phyloP scores from a whole-genome alignment of 2,329 filamentous ascomycete species.

The Beauveria varroae region DNA sequence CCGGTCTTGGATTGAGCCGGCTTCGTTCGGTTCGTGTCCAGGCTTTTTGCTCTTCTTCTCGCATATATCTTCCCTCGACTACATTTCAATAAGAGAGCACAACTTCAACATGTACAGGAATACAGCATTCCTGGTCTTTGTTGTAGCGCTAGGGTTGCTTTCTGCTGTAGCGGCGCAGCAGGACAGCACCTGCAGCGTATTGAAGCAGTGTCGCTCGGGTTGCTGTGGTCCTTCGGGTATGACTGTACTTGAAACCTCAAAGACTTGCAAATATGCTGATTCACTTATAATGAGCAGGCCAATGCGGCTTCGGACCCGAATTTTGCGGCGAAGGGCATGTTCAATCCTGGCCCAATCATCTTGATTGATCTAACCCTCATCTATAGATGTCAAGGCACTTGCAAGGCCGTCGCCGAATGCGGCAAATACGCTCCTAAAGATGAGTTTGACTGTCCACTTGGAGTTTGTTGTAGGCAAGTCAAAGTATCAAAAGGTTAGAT shows the following conservation, averaged over 20 bases:
- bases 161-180: neutral
- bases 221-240: neutral
- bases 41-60: neutral
- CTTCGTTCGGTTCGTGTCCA: neutral
- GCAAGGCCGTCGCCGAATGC: conserved; percentile 12
- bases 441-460: conserved; percentile 10
- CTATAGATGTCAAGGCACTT: conserved; percentile 9
- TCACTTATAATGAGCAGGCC: neutral
- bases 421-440: conserved; percentile 8
- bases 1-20: neutral
- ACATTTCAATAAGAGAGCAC: neutral
- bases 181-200: neutral
- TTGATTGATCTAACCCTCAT: neutral
- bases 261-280: neutral
- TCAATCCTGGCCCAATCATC: neutral
- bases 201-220: neutral
- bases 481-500: neutral
- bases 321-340: neutral
- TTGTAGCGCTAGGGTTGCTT: neutral
- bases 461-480: conserved; percentile 13
- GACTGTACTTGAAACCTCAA: no score
- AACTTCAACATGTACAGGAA: neutral
- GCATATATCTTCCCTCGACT: neutral
- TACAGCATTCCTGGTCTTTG: neutral
- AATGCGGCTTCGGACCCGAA: neutral